A percentile compares a stretch with the other conserved stretches of the same genome.
These are phyloP conservation scores for Euphorbia schlechtendalii DNA, from an alignment of 441 rosid species.

Conservation along the genomic window DNA sequence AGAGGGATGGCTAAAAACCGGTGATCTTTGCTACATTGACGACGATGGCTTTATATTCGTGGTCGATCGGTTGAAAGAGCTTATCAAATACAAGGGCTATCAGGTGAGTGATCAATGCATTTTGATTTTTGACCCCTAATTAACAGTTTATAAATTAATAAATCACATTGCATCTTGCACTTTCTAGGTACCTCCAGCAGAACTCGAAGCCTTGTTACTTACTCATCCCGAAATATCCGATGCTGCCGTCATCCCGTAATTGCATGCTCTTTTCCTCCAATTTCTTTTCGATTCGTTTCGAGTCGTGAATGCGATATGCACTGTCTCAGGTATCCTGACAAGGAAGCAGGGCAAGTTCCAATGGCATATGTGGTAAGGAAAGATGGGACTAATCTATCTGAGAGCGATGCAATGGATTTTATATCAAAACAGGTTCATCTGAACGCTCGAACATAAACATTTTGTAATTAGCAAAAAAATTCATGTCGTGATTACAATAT, in stretches of 20 bases:
- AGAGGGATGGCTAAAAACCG: constrained; percentile 91
- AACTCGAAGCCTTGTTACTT: constrained; percentile 77
- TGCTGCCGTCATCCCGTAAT: constrained; percentile 88
- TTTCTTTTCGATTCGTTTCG: not conserved
- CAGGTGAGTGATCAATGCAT: constrained; percentile 46
- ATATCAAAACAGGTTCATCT: constrained; percentile 48
- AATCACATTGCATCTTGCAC: too few relatives aligned
- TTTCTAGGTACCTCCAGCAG: constrained; percentile 85
- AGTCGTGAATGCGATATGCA: not conserved
- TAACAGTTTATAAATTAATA: too few relatives aligned
- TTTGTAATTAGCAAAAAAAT: not conserved
- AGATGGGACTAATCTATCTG: constrained; percentile 41
- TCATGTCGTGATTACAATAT: not conserved
- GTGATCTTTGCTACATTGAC: constrained; percentile 83
- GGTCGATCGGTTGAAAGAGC: constrained; percentile 88
- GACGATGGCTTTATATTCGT: constrained; percentile 82
- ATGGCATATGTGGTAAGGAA: constrained; percentile 72
- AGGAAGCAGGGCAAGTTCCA: constrained; percentile 76
- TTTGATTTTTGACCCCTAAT: not conserved
- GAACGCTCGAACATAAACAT: not conserved
- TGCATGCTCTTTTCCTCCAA: not conserved
- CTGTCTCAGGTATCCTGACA: constrained; percentile 61
- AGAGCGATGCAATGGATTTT: constrained; percentile 45
- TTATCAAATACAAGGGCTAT: constrained; percentile 92
- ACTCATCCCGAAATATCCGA: constrained; percentile 66